Conservation (phyloP, 179 eudicot species). For the Spergularia azorica region DNA sequence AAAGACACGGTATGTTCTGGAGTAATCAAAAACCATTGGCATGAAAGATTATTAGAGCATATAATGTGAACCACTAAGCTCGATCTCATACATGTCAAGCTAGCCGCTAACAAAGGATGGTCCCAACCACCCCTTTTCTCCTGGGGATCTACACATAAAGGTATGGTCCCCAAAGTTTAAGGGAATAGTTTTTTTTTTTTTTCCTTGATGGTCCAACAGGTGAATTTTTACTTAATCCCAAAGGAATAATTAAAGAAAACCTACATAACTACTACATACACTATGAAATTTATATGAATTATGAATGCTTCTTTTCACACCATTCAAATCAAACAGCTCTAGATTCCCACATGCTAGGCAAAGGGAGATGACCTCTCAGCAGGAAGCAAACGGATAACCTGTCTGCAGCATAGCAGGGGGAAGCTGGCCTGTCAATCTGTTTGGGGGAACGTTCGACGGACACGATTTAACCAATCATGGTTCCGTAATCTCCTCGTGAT, state of each 20-base stretch:
- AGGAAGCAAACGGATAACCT: constrained; percentile 47
- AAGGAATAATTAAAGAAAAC: background rate
- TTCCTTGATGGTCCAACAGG: constrained; percentile 10
- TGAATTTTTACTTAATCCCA: constrained; percentile 14
- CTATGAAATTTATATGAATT: background rate
- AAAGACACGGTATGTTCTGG: constrained; percentile 1
- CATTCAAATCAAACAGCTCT: constrained; percentile 10
- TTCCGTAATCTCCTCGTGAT: constrained; percentile 7
- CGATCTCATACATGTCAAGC: constrained; percentile 34
- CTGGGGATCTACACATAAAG: constrained; percentile 37
- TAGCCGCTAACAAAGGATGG: constrained; percentile 36
- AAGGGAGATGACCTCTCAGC: constrained; percentile 26
- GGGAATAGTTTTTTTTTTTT: constrained; percentile 18
- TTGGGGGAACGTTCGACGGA: constrained; percentile 17
- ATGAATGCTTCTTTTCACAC: background rate
- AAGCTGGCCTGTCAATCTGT: constrained; percentile 1
- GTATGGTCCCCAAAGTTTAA: constrained; percentile 17
- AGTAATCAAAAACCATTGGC: background rate
- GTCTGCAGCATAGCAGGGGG: constrained; percentile 25
- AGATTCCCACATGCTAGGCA: constrained; percentile 36
- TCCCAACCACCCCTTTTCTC: constrained; percentile 27
- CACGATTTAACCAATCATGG: constrained; percentile 14
- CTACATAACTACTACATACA: too few species aligned
- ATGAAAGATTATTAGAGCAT: background rate
- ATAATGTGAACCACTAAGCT: constrained; percentile 32